Base-by-base conservation (phyloP, 2,329 filamentous ascomycete species). In the Scopulariopsis brevicaulis region DNA sequence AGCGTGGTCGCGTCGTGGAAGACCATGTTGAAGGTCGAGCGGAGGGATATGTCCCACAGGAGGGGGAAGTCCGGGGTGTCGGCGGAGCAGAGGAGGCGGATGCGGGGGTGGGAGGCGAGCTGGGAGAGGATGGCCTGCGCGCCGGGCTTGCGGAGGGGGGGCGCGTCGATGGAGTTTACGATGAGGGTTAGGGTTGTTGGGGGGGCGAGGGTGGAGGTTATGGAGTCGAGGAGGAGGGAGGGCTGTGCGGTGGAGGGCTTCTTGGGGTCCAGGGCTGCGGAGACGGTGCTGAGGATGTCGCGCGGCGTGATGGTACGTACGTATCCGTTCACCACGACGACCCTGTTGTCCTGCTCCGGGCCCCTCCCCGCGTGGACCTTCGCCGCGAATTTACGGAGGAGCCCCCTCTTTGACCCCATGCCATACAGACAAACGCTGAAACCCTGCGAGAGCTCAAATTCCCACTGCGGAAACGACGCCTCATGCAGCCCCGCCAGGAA, bases 1-100 rank as follows among this genome's bases (percentile, higher is more conserved):
- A 96, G 96, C 0, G 94, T 97, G 1, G 94, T 97, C 65, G 87
- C 87, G 73, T 99, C 92, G 73, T 99, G 94, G 71, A 95, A 96
- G 32, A 90, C 76, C 64, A 96, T 92, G 69, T 89, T 88, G 71
- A 92, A 90, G 32, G 88, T 83, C 18, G 90, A 86, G 53, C 89
- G 86, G n/a, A 92, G 78, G 58, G 85, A 86, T 57, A 89, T 86
- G 71, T 96, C 91, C 92, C 93, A 99, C 55, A 97, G 79, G 1
- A 96, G 73, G 0, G 90, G 76, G 66, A 96, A 96, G 65, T 89
- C 90, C 7, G 92, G 90, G 10, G 90, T 91, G 71, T 97, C 93
- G 58, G 87, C 87, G 1, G 91, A 95, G 64, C 87, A 89, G 34
- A 95, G 71, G 28, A 97, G 75, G 57, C 79, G 82, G 61, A 97